Conservation (phyloP, 345 rosid species). For the Rhodamnia argentea region DNA sequence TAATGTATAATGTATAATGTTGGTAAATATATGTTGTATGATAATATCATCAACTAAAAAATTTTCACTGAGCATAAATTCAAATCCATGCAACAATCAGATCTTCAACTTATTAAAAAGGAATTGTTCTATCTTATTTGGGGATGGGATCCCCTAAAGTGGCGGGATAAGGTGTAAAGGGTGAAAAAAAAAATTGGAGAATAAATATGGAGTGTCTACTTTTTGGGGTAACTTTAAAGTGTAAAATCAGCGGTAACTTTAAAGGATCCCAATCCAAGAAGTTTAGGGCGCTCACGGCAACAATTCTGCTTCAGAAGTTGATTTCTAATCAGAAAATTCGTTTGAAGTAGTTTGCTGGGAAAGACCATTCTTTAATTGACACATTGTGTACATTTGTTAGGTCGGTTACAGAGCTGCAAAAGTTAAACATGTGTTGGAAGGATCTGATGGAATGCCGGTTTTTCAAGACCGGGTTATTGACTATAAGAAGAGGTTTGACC, state of each 20-base stretch:
- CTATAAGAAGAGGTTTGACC: not conserved
- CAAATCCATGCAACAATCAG: not conserved
- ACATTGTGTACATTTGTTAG: not conserved
- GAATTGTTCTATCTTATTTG: no score
- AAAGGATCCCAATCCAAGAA: no score
- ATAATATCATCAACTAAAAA: not conserved
- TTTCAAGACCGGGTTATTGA: rapidly evolving
- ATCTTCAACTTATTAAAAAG: not conserved
- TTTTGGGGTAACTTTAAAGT: no score
- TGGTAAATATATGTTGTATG: not conserved
- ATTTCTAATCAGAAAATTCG: no score
- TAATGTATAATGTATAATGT: no score
- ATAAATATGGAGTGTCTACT: no score
- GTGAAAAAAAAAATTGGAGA: no score
- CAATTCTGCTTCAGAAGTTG: no score
- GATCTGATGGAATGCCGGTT: not conserved
- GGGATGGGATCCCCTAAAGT: no score
- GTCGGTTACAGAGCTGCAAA: rapidly evolving
- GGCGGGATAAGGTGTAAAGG: no score
- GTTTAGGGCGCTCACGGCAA: no score
- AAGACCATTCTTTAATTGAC: not conserved
- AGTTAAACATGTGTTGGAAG: rapidly evolving
- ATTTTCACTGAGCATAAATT: not conserved
- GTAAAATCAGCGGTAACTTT: no score
- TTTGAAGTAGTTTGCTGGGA: not conserved